Conservation (phyloP, 441 rosid genomes). For the Gossypium lobatum region DNA sequence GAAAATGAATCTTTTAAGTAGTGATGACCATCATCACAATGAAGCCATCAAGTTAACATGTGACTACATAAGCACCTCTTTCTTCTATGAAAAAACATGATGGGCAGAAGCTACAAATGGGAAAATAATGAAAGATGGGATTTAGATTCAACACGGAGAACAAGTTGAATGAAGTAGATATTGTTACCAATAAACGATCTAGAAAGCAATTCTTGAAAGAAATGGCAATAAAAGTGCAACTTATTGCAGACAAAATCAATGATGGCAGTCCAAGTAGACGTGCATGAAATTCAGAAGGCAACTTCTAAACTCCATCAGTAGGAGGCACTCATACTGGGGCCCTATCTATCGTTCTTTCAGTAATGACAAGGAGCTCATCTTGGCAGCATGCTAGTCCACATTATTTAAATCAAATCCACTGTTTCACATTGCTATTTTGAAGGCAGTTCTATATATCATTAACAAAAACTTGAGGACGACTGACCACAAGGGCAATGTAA, state of each 20-base stretch:
- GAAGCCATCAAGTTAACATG: neutral
- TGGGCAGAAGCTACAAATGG: neutral
- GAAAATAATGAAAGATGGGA: slow-evolving; percentile 2
- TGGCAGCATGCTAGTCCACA: neutral
- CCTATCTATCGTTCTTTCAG: neutral
- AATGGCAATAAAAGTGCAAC: neutral
- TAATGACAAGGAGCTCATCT: neutral
- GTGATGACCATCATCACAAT: neutral
- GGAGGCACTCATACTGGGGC: neutral
- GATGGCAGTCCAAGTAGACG: neutral
- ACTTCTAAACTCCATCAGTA: neutral
- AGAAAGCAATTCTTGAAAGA: neutral
- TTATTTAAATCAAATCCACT: neutral
- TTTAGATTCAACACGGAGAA: neutral
- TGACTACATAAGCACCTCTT: neutral
- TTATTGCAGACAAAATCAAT: neutral
- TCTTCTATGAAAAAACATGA: neutral
- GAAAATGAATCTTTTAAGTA: neutral
- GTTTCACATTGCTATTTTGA: neutral
- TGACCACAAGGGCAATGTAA: slow-evolving; percentile 2
- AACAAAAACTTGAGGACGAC: neutral
- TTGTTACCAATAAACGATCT: neutral
- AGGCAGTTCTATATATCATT: neutral
- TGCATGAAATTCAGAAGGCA: neutral
- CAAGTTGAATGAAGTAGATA: neutral